Evolutionary conservation across 176 grass and related monocot genomes (phyloP).

Genomic region (Thalia dealbata): DNA sequence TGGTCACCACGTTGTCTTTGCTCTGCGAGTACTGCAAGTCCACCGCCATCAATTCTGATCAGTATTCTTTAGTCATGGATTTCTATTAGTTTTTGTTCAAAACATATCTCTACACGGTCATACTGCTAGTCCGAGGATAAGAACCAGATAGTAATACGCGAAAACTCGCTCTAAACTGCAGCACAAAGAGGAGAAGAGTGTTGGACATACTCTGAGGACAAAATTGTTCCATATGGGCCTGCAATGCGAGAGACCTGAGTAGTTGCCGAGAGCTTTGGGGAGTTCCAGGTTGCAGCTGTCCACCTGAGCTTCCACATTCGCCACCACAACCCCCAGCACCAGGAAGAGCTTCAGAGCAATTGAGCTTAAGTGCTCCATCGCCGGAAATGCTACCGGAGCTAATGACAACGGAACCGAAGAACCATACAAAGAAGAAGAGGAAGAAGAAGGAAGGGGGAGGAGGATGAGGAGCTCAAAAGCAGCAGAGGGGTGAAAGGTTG

Average conservation of each 20-base stretch:
- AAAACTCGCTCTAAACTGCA: neutral
- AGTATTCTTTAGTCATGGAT: too few relatives aligned
- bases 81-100: too few relatives aligned
- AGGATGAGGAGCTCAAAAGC: neutral
- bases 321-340: conserved; percentile 13
- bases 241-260: conserved; percentile 59
- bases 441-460: neutral
- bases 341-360: conserved; percentile 23
- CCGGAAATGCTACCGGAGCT: neutral
- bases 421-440: neutral
- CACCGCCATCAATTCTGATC: neutral
- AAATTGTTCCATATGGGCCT: conserved; percentile 57
- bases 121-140: too few relatives aligned
- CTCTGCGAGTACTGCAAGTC: conserved; percentile 65
- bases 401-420: neutral
- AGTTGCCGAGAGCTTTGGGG: conserved; percentile 47
- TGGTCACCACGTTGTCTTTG: conserved; percentile 56
- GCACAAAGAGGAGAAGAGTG: neutral
- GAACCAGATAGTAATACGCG: too few relatives aligned
- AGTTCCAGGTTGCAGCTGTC: conserved; percentile 50
- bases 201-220: conserved; percentile 11
- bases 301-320: conserved; percentile 30
- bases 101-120: too few relatives aligned
- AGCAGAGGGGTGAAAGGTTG: neutral
- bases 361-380: conserved; percentile 29